A percentile compares a stretch with the other conserved stretches of the same genome.
phyloP scores from a whole-genome alignment of 2,329 filamentous ascomycete species.

The Pseudogymnoascus pannorum region DNA sequence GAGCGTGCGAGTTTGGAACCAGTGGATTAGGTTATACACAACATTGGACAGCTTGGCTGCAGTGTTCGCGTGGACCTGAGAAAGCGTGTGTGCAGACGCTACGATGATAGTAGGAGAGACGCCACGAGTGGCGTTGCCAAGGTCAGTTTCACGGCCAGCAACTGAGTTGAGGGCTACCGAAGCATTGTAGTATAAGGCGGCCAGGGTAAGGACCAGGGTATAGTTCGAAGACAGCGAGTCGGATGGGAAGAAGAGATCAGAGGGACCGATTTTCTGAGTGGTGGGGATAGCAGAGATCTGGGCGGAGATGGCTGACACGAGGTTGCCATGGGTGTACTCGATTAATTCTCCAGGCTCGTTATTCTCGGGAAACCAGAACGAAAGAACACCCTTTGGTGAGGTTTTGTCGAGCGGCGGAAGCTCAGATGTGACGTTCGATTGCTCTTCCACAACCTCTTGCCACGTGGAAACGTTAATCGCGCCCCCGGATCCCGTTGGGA shows the following conservation, averaged over 20 bases:
- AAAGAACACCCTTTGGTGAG: conserved; percentile 49
- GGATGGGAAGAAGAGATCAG: conserved; percentile 78
- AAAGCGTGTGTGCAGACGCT: conserved; percentile 65
- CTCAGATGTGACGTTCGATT: conserved; percentile 48
- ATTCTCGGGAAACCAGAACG: conserved; percentile 56
- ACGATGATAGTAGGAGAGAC: conserved; percentile 78
- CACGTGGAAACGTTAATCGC: conserved; percentile 80
- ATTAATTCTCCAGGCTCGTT: conserved; percentile 60
- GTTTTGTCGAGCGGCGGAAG: conserved; percentile 56
- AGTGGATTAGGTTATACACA: conserved; percentile 61
- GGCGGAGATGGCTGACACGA: conserved; percentile 79
- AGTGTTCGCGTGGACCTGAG: conserved; percentile 58
- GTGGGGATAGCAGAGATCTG: conserved; percentile 70
- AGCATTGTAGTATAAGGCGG: conserved; percentile 75
- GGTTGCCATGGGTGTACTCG: conserved; percentile 72
- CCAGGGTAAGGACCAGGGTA: conserved; percentile 70
- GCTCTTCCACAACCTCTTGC: conserved; percentile 78
- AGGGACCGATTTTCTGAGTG: conserved; percentile 62
- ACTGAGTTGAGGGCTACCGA: conserved; percentile 87
- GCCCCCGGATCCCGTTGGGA: conserved; percentile 68
- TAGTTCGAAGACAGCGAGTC: conserved; percentile 75
- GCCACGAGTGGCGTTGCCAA: conserved; percentile 64
- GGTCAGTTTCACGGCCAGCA: conserved; percentile 63
- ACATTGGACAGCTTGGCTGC: conserved; percentile 52
- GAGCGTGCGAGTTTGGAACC: conserved; percentile 62